phyloP scores from a whole-genome alignment of 306 rosid species.

The Rosa chinensis region DNA sequence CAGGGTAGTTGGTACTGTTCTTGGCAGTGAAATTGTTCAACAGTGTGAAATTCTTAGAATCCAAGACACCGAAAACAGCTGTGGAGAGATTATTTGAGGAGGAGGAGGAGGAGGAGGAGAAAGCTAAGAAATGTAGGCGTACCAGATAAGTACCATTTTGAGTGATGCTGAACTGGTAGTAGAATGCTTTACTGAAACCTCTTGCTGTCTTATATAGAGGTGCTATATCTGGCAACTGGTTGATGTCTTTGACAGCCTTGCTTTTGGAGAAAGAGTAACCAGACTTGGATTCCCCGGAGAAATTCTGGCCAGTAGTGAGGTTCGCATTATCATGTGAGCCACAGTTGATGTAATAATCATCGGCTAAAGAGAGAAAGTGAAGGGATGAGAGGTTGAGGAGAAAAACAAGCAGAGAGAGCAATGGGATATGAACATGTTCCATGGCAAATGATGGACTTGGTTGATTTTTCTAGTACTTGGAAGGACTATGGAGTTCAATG shows the following conservation, averaged over 20 bases:
- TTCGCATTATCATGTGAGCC: slow-evolving; percentile 21
- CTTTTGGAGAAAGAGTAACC: neutral
- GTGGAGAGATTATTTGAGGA: slow-evolving; percentile 11
- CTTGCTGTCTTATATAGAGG: slow-evolving; percentile 39
- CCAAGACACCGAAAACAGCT: slow-evolving; percentile 44
- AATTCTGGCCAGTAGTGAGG: neutral
- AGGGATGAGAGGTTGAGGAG: slow-evolving; percentile 24
- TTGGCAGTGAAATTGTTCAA: slow-evolving; percentile 32
- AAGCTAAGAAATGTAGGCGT: slow-evolving; percentile 56
- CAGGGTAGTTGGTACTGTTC: slow-evolving; percentile 2
- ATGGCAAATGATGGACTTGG: slow-evolving; percentile 13
- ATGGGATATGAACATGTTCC: neutral
- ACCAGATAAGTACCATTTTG: slow-evolving; percentile 28
- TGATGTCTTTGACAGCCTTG: neutral
- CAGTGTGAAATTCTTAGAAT: slow-evolving; percentile 26
- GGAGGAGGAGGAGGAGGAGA: slow-evolving; percentile 14
- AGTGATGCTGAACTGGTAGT: slow-evolving; percentile 9
- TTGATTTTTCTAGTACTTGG: neutral
- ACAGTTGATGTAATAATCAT: slow-evolving; percentile 42
- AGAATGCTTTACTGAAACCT: neutral
- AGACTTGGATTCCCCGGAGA: slow-evolving; percentile 18
- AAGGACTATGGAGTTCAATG: neutral
- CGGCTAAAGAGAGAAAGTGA: slow-evolving; percentile 30
- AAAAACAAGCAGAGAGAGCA: neutral
- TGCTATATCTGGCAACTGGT: neutral